Conservation (phyloP, 306 rosid species). For the Castanea mollissima region DNA sequence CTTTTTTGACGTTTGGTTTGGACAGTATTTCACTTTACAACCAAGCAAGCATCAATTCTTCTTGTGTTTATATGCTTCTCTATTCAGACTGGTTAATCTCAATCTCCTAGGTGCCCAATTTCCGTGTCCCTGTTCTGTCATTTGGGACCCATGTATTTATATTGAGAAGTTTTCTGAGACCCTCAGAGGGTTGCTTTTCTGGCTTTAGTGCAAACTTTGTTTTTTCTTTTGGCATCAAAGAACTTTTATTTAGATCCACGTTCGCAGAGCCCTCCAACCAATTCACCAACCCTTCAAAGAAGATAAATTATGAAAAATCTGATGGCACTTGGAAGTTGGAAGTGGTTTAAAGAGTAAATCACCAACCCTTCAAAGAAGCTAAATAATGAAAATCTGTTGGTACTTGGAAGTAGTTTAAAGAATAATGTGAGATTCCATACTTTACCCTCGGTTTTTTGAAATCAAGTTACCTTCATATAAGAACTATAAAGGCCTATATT, state of each 20-base stretch:
- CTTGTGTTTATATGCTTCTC: neutral
- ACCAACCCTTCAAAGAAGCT: too few relatives aligned
- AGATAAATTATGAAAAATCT: too few relatives aligned
- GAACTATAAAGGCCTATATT: too few relatives aligned
- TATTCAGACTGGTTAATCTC: neutral
- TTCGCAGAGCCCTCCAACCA: neutral
- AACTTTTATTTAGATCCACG: neutral
- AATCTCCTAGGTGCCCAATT: too few relatives aligned
- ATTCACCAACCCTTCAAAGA: too few relatives aligned
- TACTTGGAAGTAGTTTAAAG: too few relatives aligned
- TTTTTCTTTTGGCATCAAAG: neutral
- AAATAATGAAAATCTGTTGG: too few relatives aligned
- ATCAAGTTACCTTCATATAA: too few relatives aligned
- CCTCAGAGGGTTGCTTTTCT: neutral
- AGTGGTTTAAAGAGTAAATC: too few relatives aligned
- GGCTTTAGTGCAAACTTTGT: neutral
- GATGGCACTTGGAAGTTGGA: too few relatives aligned
- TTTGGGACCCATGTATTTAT: neutral
- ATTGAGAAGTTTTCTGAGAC: neutral
- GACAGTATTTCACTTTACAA: neutral
- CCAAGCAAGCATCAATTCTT: neutral
- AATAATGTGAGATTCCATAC: too few relatives aligned
- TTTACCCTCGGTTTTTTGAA: too few relatives aligned
- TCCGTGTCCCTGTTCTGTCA: neutral
- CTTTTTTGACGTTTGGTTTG: conserved; percentile 10